phyloP scores from a whole-genome alignment of 108 stramenopile genomes.

The Schizochytrium sp. region DNA sequence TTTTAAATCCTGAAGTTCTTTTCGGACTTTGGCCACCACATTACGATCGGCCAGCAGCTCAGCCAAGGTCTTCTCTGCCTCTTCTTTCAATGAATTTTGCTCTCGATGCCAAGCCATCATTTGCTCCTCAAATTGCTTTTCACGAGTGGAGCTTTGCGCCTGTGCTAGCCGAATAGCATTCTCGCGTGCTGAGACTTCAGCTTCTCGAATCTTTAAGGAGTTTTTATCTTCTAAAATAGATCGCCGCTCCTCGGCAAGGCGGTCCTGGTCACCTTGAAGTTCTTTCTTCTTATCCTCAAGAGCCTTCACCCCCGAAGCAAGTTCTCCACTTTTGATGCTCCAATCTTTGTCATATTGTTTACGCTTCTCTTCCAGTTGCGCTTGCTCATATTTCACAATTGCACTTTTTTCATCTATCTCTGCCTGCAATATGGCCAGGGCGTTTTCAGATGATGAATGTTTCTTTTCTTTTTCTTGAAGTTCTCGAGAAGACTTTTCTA shows the following conservation, averaged over 20 bases:
- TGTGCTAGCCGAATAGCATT: not conserved
- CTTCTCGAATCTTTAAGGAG: not conserved
- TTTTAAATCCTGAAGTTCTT: not conserved
- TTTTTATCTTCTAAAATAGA: not conserved
- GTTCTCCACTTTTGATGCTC: not conserved
- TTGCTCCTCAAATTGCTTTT: constrained; percentile 26
- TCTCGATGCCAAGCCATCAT: not conserved
- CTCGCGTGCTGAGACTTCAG: not conserved
- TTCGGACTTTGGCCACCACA: not conserved
- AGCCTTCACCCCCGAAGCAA: not conserved
- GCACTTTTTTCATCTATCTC: not conserved
- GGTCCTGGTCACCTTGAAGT: not conserved
- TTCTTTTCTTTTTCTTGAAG: not conserved
- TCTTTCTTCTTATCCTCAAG: constrained; percentile 2
- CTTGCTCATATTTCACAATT: not conserved
- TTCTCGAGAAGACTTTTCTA: not conserved
- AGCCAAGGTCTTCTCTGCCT: not conserved
- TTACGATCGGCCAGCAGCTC: not conserved
- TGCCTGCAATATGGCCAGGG: not conserved
- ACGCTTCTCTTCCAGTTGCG: not conserved
- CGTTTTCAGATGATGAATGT: not conserved
- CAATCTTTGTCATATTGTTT: not conserved
- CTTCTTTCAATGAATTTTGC: not conserved
- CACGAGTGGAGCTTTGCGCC: too few species aligned
- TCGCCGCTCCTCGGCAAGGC: not conserved